phyloP scores from a whole-genome alignment of 2,329 filamentous ascomycete species.

The Alternaria arbusti region DNA sequence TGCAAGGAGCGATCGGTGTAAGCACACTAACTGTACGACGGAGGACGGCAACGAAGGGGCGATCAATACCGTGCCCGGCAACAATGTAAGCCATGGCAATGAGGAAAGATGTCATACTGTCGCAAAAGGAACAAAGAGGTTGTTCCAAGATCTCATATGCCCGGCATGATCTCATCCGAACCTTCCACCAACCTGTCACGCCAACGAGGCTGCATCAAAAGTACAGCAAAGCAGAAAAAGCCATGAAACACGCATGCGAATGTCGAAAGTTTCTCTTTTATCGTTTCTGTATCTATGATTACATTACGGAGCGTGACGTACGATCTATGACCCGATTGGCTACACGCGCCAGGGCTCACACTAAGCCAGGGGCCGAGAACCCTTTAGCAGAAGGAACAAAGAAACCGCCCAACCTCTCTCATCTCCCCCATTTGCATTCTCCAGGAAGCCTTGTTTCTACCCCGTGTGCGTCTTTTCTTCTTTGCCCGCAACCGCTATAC shows the following conservation, averaged over 20 bases:
- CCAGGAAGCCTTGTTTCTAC: not conserved
- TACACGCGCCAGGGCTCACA: not conserved
- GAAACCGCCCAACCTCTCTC: not conserved
- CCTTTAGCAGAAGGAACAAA: not conserved
- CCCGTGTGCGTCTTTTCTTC: not conserved
- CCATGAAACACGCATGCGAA: not conserved
- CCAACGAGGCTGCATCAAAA: not conserved
- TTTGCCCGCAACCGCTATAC: not conserved
- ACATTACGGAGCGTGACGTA: not conserved
- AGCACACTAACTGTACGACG: constrained; percentile 2
- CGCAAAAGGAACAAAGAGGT: not conserved
- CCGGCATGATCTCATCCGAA: not conserved
- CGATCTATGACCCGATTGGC: not conserved
- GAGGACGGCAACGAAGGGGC: not conserved
- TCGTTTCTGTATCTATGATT: not conserved
- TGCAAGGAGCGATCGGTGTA: constrained; percentile 4
- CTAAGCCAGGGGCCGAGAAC: not conserved
- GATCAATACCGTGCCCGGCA: constrained; percentile 1
- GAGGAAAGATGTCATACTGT: not conserved
- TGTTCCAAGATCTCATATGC: not conserved
- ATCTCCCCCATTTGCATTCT: not conserved
- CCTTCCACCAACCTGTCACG: not conserved
- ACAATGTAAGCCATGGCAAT: constrained; percentile 3
- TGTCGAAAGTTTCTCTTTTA: not conserved
- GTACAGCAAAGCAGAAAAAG: not conserved